phyloP scores from a whole-genome alignment of 345 rosid genomes.

The Hypericum perforatum region DNA sequence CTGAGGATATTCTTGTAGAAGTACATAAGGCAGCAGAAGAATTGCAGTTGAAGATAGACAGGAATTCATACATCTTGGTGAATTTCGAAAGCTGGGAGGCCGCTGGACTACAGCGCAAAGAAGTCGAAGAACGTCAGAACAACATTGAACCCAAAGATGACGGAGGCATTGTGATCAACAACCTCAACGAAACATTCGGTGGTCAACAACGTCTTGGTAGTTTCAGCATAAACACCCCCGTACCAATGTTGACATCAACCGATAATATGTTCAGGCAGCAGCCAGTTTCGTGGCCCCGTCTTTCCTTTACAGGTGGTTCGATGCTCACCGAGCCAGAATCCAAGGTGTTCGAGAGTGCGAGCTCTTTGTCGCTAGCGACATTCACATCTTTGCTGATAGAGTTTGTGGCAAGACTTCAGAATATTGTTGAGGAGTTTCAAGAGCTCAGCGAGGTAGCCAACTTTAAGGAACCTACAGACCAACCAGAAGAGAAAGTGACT shows the following conservation, averaged over 20 bases:
- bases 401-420: slow-evolving; percentile 75
- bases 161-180: slow-evolving; percentile 9
- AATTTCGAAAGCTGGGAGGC: slow-evolving; percentile 86
- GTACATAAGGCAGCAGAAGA: slow-evolving; percentile 74
- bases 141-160: slow-evolving; percentile 38
- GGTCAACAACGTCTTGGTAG: neutral
- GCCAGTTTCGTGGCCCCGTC: slow-evolving; percentile 53
- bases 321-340: slow-evolving; percentile 39
- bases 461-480: slow-evolving; percentile 50
- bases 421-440: slow-evolving; percentile 53
- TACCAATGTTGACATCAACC: slow-evolving; percentile 13
- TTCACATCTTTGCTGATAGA: slow-evolving; percentile 75
- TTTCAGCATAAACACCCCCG: neutral
- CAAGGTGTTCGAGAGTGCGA: slow-evolving; percentile 71
- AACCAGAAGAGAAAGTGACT: slow-evolving; percentile 10
- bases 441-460: slow-evolving; percentile 61
- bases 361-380: slow-evolving; percentile 84
- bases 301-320: slow-evolving; percentile 17
- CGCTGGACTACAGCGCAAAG: slow-evolving; percentile 49
- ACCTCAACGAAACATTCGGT: slow-evolving; percentile 22
- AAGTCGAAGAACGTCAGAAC: slow-evolving; percentile 38
- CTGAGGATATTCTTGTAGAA: slow-evolving; percentile 47
- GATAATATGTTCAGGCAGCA: slow-evolving; percentile 19
- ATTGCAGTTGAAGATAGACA: slow-evolving; percentile 63
- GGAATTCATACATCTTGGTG: slow-evolving; percentile 74